A percentile compares a stretch with the other conserved stretches of the same genome.
These are phyloP conservation scores for Starmerella riodocensis DNA, from an alignment of 805 yeast species.

Conservation along the genomic window DNA sequence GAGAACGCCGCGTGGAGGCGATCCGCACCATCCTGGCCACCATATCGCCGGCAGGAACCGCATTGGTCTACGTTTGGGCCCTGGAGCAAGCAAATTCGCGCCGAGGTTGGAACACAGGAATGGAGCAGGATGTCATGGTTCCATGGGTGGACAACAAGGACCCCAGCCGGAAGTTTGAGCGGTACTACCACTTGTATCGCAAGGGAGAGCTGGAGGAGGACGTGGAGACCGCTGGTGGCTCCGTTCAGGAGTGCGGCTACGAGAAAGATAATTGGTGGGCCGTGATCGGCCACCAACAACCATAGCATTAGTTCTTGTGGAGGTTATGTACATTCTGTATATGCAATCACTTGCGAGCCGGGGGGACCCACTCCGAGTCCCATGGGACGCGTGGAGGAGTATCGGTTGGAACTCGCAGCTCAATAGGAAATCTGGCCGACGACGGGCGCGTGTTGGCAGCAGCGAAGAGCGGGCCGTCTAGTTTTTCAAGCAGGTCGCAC, in stretches of 20 bases:
- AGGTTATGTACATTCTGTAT: constrained; percentile 3
- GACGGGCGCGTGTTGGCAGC: constrained; percentile 47
- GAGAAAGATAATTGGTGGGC: constrained; percentile 92
- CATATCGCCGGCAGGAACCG: constrained; percentile 46
- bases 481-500: constrained; percentile 45
- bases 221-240: constrained; percentile 57
- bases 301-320: background rate
- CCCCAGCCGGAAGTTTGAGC: constrained; percentile 43
- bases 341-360: background rate
- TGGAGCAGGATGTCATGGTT: constrained; percentile 84
- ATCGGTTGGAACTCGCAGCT: constrained; percentile 77
- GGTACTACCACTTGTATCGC: constrained; percentile 79
- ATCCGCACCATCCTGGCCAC: constrained; percentile 52
- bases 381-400: constrained; percentile 74
- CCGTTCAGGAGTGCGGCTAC: constrained; percentile 59
- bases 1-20: constrained; percentile 64
- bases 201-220: constrained; percentile 73
- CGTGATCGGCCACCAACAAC: background rate
- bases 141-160: constrained; percentile 78
- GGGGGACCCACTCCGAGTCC: constrained; percentile 35
- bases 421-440: constrained; percentile 61
- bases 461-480: constrained; percentile 40
- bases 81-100: constrained; percentile 78
- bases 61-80: constrained; percentile 91
- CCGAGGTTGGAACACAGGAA: constrained; percentile 82